Evolutionary conservation across 169 alveolate genomes (phyloP), one percentile per base, ranked within the genome.

Genomic region (Toxoplasma gondii): DNA sequence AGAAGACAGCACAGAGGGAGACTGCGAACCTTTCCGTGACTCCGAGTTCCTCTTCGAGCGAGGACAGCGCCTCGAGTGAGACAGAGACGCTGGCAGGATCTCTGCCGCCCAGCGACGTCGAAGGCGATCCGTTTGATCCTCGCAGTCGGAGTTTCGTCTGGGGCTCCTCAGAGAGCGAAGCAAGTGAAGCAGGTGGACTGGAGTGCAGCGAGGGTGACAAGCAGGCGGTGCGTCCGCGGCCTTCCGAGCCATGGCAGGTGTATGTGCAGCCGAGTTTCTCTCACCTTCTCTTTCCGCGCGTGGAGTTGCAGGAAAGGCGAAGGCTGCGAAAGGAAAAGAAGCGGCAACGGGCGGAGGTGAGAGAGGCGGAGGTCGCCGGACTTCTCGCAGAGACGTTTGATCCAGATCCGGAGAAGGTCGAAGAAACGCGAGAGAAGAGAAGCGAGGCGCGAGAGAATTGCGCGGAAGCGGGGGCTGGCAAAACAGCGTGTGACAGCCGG

Each of bases 71-170:
- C n/a, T n/a, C n/a, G n/a, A 64, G 74, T 45, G 86, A 78, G 44
- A 78, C 39, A 38, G 86, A 78, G 27, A 78, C 86, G 1, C 86
- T 78, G 45, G 45, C 9, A 17, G 86, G 86, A 10, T 78, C 86
- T 41, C 86, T 78, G 86, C 86, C 86, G 49, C 86, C 86, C n/a
- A 78, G 86, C 45, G 86, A 78, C 45, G 39, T 78, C 22, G 86
- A 78, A 27, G 44, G 2, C 10, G 43, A 78, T 17, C 86, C 39
- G 86, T 78, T 36, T 19, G 86, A 4, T 10, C 44, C 45, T 7
- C 74, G 74, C 74, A 31, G 45, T 17, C 49, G n/a, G 86, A 16
- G 43, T n/a, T 78, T 29, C 86, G 45, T n/a, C 45, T 78, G 86
- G 86, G 86, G 86, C 86, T 17, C 22, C 44, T 78, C 86, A 10